Evolutionary conservation across 257 asterid species (phyloP), one percentile per base, ranked within the genome.

Genomic region (Solanum piurae): DNA sequence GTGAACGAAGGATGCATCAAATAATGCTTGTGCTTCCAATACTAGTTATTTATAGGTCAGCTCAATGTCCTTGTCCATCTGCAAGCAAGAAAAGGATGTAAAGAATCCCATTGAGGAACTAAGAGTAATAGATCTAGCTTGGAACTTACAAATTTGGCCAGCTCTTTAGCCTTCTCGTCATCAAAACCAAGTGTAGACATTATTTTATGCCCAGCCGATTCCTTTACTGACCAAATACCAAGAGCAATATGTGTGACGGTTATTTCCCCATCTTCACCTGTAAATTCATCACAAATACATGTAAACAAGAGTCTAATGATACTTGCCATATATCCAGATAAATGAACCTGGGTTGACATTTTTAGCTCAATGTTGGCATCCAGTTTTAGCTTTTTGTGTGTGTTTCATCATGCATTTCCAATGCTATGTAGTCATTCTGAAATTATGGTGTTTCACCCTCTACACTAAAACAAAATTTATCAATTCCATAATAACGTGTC

Each of bases 241-340:
- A 95, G 99, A 84, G 89, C 91, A 86, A 97, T 37, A 92, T 94
- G 93, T 16, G 96, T 6, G n/a, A 88, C 29, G 4, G 98, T 97
- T 88, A 97, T 87, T 90, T 97, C 99, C 71, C 98, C 99, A 69
- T 90, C 90, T 87, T 93, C 98, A 86, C 98, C 99, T 97, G 94
- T 87, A 86, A 82, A 82, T 82, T 82, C 44, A 49, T 29, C 29
- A 82, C 85, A 44, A 49, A 29, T 82, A 49, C 31, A 82, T 46
- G 71, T 52, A 82, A 80, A 49, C 31, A 82, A 82, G 71, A 82
- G 68, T 82, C 85, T 46, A 52, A 82, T 82, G 44, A 77, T 14
- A 20, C 60, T 42, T 77, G 62, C 64, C 68, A 46, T 27, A 46
- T 42, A 38, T 27, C 84, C 38, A 27, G 38, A 42, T 42, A 80